A percentile compares a stretch with the other conserved stretches of the same genome.
These are phyloP conservation scores for Ceratorhiza oryzae-sativae DNA, from an alignment of 1,284 basidiomycete genomes.

Conservation along the genomic window DNA sequence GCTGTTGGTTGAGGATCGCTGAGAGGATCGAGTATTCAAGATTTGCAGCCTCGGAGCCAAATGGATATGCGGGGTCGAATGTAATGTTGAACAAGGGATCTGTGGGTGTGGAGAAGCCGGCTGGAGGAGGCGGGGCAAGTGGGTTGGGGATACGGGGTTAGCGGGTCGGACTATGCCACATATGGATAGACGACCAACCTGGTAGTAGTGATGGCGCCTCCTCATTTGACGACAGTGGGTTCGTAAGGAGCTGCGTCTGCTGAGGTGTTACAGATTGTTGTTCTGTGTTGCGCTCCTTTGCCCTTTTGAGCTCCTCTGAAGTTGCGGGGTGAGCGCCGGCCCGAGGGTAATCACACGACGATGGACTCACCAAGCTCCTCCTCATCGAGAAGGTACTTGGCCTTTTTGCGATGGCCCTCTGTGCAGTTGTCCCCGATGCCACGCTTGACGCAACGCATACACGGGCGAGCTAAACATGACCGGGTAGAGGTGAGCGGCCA, in stretches of 20 bases:
- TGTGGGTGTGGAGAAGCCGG: constrained; percentile 52
- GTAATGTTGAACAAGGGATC: constrained; percentile 69
- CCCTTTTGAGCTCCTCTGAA: constrained; percentile 43
- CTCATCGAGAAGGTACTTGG: constrained; percentile 94
- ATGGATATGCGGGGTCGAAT: constrained; percentile 69
- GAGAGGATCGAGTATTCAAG: constrained; percentile 92
- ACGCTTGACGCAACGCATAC: constrained; percentile 93
- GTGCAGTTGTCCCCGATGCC: constrained; percentile 88
- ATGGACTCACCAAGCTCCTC: constrained; percentile 79
- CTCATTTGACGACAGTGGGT: constrained; percentile 1
- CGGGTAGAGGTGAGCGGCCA: constrained; percentile 44
- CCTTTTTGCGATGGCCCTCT: constrained; percentile 96
- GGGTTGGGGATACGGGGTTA: constrained; percentile 45
- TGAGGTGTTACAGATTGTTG: constrained; percentile 31
- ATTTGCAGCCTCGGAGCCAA: constrained; percentile 87
- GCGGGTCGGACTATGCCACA: constrained; percentile 43
- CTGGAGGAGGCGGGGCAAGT: constrained; percentile 40
- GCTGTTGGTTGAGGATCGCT: constrained; percentile 67
- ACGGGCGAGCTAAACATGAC: constrained; percentile 80
- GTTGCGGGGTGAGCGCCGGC: constrained; percentile 2
- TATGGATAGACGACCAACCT: constrained; percentile 41
- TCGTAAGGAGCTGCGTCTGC: constrained; percentile 22
- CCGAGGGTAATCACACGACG: constrained; percentile 18
- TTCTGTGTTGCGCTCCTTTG: constrained; percentile 44
- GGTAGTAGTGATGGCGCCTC: constrained; percentile 25